Percentiles rank a stretch among this genome's conserved stretches.
Conservation (phyloP, 2,329 filamentous ascomycete genomes). For the Pezicula rhizophila region DNA sequence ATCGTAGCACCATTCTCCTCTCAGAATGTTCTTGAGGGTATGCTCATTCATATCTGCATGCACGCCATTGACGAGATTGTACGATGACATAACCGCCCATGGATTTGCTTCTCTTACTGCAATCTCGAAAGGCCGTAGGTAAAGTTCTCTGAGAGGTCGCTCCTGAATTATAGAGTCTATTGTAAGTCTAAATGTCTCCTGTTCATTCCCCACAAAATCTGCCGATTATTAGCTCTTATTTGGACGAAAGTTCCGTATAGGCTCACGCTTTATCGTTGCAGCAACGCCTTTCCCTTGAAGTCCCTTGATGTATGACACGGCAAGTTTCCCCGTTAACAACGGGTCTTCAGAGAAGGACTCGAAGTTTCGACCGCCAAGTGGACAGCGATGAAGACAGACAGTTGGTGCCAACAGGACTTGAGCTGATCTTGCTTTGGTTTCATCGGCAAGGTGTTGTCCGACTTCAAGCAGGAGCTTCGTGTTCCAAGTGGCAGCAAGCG, state of each 20-base stretch:
- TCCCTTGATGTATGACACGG: conserved; percentile 65
- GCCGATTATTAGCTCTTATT: conserved; percentile 4
- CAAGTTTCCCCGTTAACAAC: conserved; percentile 66
- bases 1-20: conserved; percentile 57
- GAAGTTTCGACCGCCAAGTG: conserved; percentile 78
- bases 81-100: conserved; percentile 65
- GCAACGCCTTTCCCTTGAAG: conserved; percentile 68
- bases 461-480: conserved; percentile 61
- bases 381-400: conserved; percentile 75
- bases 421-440: conserved; percentile 67
- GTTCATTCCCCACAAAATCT: conserved; percentile 68
- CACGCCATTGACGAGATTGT: conserved; percentile 60
- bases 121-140: conserved; percentile 71
- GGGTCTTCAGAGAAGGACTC: conserved; percentile 85
- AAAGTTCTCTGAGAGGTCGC: conserved; percentile 61
- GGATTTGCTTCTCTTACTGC: conserved; percentile 63
- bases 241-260: not conserved
- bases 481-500: conserved; percentile 76
- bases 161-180: conserved; percentile 61
- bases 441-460: conserved; percentile 64
- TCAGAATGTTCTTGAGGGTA: conserved; percentile 49
- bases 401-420: conserved; percentile 71
- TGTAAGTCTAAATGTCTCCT: conserved; percentile 61
- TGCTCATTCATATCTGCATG: conserved; percentile 52
- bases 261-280: conserved; percentile 70